Conservation (phyloP, 129 eudicot genomes). For the Saussurea involucrata region DNA sequence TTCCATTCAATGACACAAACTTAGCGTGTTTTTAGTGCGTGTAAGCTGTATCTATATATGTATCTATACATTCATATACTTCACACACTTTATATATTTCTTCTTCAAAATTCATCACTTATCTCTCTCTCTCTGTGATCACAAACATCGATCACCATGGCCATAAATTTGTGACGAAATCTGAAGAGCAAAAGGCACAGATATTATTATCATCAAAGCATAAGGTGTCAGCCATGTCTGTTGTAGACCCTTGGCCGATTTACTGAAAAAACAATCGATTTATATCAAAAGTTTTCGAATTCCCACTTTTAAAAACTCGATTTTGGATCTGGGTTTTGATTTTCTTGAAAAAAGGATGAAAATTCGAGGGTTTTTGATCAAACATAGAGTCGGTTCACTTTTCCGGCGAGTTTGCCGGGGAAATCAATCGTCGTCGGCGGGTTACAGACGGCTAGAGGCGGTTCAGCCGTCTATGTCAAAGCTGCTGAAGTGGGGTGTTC, state of each 20-base stretch:
- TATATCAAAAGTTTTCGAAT: background rate
- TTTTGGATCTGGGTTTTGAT: background rate
- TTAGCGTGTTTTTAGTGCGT: constrained; percentile 29
- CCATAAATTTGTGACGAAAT: background rate
- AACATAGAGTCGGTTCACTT: constrained; percentile 24
- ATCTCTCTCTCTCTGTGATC: background rate
- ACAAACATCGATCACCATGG: background rate
- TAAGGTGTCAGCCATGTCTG: constrained; percentile 22
- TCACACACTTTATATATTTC: constrained; percentile 8
- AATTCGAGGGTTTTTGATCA: constrained; percentile 28
- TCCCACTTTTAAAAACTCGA: background rate
- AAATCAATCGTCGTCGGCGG: background rate
- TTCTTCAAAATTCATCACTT: constrained; percentile 15
- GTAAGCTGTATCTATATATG: constrained; percentile 10
- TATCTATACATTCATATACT: background rate
- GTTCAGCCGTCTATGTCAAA: constrained; percentile 21
- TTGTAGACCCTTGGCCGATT: constrained; percentile 19
- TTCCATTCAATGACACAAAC: constrained; percentile 19
- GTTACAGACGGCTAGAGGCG: constrained; percentile 18
- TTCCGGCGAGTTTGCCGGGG: constrained; percentile 29
- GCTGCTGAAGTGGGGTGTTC: constrained; percentile 43
- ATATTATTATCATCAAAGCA: constrained; percentile 10
- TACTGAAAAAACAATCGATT: constrained; percentile 2
- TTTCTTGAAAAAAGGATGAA: constrained; percentile 20
- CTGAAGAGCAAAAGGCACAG: background rate